Percentiles rank a stretch among this genome's conserved stretches.
These are phyloP conservation scores for Paramarasmius palmivorus DNA, from an alignment of 1,284 basidiomycete species.

Conservation along the genomic window DNA sequence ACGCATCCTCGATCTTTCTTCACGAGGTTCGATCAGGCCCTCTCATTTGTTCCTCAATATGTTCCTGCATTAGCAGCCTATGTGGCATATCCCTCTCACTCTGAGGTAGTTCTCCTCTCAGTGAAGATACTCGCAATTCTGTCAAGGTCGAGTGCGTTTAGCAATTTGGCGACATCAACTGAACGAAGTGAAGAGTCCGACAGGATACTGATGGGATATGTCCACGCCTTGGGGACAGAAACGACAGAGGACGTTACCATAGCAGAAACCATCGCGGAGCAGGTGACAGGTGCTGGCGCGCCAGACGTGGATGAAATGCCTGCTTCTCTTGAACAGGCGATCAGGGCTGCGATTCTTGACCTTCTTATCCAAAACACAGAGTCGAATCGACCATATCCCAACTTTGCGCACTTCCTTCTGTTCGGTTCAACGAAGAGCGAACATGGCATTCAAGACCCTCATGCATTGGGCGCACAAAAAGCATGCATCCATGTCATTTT, in stretches of 20 bases:
- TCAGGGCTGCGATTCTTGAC: slow-evolving; percentile 81
- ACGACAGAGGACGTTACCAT: slow-evolving; percentile 57
- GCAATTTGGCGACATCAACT: slow-evolving; percentile 78
- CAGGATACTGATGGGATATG: slow-evolving; percentile 83
- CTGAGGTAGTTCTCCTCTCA: slow-evolving; percentile 77
- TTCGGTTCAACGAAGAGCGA: slow-evolving; percentile 62
- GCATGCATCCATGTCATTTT: slow-evolving; percentile 85
- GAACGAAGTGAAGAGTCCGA: slow-evolving; percentile 85
- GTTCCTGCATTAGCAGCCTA: slow-evolving; percentile 87
- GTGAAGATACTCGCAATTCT: slow-evolving; percentile 81
- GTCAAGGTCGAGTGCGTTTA: slow-evolving; percentile 56
- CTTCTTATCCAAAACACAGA: slow-evolving; percentile 82
- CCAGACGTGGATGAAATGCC: slow-evolving; percentile 49
- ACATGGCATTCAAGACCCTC: slow-evolving; percentile 72
- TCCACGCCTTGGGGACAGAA: slow-evolving; percentile 67
- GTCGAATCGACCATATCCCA: slow-evolving; percentile 69
- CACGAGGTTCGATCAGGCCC: slow-evolving; percentile 77
- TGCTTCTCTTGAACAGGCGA: slow-evolving; percentile 63
- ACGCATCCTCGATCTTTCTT: slow-evolving; percentile 69
- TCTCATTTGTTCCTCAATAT: slow-evolving; percentile 75
- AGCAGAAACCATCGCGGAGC: slow-evolving; percentile 59
- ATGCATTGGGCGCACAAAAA: slow-evolving; percentile 66
- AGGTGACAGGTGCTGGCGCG: slow-evolving; percentile 71
- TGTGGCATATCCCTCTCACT: slow-evolving; percentile 70
- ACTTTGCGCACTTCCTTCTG: slow-evolving; percentile 88